These are phyloP conservation scores for Hymenoscyphus occultus DNA, from an alignment of 2,329 filamentous ascomycete species.

Conservation along the genomic window DNA sequence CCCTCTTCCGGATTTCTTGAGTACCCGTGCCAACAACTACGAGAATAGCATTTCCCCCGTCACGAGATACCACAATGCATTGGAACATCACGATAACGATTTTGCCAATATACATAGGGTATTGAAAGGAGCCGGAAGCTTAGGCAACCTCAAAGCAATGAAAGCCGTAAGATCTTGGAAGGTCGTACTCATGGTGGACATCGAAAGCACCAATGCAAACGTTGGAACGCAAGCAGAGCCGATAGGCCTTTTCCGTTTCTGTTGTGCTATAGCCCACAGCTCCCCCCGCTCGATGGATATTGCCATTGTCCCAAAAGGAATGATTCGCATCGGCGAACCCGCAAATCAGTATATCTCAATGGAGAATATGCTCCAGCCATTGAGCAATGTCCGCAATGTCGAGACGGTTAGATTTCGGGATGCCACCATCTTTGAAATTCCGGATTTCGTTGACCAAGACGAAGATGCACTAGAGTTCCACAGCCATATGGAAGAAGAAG, in stretches of 20 bases:
- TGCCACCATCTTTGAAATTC: neutral
- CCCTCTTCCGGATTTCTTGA: neutral
- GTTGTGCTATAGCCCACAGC: neutral
- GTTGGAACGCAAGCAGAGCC: neutral
- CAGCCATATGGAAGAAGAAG: conserved; percentile 2
- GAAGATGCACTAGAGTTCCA: neutral
- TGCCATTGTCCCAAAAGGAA: neutral
- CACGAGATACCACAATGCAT: neutral
- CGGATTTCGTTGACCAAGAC: neutral
- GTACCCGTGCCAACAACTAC: neutral
- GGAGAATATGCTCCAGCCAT: neutral
- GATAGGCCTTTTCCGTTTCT: neutral
- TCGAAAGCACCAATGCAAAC: neutral
- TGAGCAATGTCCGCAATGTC: neutral
- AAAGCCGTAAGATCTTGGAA: conserved; percentile 2
- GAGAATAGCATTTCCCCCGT: neutral
- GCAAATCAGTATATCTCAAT: neutral
- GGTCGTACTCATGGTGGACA: neutral
- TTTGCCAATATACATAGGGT: neutral
- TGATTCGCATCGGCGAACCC: neutral
- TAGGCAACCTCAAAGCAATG: neutral
- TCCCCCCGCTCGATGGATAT: neutral
- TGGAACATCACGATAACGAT: no score
- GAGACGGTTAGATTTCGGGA: neutral
- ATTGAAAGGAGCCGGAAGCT: neutral